phyloP scores from a whole-genome alignment of 306 rosid genomes.

The Castanospermum australe region DNA sequence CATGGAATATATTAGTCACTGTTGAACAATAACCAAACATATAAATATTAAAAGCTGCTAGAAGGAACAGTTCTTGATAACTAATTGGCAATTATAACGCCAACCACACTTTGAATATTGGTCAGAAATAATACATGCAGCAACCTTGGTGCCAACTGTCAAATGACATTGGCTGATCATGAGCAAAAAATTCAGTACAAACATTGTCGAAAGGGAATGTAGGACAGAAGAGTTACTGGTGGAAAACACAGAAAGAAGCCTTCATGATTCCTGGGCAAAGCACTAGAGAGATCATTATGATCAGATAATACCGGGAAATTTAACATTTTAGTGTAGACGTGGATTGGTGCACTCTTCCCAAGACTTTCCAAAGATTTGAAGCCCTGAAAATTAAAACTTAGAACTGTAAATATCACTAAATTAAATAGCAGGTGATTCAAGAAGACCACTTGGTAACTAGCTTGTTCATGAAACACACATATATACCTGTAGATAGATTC shows the following conservation, averaged over 20 bases:
- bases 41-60: conserved; percentile 19
- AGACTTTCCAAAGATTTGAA: conserved; percentile 50
- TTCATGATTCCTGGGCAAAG: conserved; percentile 29
- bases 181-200: conserved; percentile 15
- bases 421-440: not conserved
- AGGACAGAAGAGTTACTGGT: conserved; percentile 40
- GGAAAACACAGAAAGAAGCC: conserved; percentile 31
- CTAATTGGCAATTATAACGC: conserved; percentile 20
- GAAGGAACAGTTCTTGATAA: conserved; percentile 22
- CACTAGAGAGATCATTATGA: conserved; percentile 6
- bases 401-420: not conserved
- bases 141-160: conserved; percentile 37
- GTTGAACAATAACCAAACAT: conserved; percentile 20
- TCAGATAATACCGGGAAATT: not conserved
- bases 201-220: conserved; percentile 26
- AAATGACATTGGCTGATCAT: conserved; percentile 26
- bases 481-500: conserved; percentile 43
- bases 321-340: conserved; percentile 30
- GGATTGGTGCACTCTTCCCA: conserved; percentile 51
- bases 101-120: conserved; percentile 34
- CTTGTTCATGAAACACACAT: not conserved
- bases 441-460: not conserved
- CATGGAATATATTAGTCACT: conserved; percentile 9
- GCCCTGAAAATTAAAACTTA: conserved; percentile 37
- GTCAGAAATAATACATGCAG: conserved; percentile 35